phyloP scores from a whole-genome alignment of 495 filamentous ascomycete species.

The Xylaria curta region DNA sequence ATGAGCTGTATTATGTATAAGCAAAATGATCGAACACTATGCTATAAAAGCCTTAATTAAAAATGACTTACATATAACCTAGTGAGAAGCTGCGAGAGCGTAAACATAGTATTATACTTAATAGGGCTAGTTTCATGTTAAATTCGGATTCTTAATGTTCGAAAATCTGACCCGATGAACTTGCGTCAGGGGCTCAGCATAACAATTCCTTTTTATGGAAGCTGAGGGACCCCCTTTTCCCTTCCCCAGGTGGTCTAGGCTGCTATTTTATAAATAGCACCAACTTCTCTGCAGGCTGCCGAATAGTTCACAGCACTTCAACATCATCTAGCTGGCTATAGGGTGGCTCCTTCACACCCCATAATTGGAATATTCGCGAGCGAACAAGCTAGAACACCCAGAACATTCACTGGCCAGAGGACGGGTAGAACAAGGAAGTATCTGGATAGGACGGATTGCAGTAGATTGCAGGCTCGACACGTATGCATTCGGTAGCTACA shows the following conservation, averaged over 20 bases:
- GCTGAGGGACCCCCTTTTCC: constrained; percentile 7
- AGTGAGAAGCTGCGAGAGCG: too few relatives aligned
- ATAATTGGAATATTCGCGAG: background rate
- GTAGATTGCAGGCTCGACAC: constrained; percentile 19
- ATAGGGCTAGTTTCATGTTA: too few relatives aligned
- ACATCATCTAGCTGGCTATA: background rate
- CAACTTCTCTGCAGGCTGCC: background rate
- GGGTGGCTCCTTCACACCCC: background rate
- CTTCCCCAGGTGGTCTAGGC: background rate
- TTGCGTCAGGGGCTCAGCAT: background rate
- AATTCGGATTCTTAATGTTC: too few relatives aligned
- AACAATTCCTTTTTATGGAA: background rate
- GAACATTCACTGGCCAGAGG: background rate
- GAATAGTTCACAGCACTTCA: background rate
- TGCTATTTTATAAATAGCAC: constrained; percentile 18
- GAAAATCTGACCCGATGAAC: background rate
- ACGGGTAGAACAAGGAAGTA: background rate
- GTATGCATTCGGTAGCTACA: background rate
- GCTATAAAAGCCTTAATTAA: too few relatives aligned
- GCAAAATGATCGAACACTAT: too few relatives aligned
- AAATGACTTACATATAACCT: too few relatives aligned
- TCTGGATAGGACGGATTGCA: background rate
- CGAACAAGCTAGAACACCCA: background rate
- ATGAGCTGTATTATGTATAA: too few relatives aligned
- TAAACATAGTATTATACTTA: too few relatives aligned